These are phyloP conservation scores for Acanthamoeba lenticulata DNA, from an alignment of 208 protist genomes.

Conservation along the genomic window DNA sequence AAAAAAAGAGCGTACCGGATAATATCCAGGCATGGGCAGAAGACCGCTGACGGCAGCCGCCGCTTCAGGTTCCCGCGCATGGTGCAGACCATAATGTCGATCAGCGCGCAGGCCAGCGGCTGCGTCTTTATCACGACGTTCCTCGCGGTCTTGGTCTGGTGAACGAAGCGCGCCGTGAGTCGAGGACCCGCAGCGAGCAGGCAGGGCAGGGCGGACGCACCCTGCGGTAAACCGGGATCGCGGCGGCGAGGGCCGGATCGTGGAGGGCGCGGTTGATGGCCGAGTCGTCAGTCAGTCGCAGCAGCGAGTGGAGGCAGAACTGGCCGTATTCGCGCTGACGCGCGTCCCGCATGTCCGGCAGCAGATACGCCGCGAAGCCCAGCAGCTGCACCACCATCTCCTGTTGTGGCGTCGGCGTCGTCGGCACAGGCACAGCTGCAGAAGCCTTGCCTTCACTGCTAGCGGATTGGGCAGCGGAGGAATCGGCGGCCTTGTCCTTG, in stretches of 20 bases:
- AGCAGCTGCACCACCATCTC: constrained; percentile 69
- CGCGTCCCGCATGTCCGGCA: constrained; percentile 62
- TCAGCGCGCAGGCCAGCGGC: neutral
- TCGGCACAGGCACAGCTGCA: too few species aligned
- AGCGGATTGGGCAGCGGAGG: neutral
- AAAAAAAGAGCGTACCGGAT: neutral
- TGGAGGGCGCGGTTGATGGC: neutral
- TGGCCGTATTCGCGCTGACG: constrained; percentile 35
- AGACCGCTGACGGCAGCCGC: neutral
- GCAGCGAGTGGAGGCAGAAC: constrained; percentile 48
- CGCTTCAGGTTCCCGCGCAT: neutral
- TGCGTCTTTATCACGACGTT: neutral
- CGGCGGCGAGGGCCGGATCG: neutral
- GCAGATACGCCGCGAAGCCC: constrained; percentile 56
- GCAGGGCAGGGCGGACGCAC: neutral
- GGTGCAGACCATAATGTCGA: constrained; percentile 25
- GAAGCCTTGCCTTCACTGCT: too few species aligned
- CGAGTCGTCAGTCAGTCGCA: constrained; percentile 31
- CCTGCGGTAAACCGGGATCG: constrained; percentile 3
- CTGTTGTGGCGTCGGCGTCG: neutral
- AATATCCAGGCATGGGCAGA: constrained; percentile 6
- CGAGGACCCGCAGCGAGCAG: neutral
- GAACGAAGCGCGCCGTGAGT: neutral
- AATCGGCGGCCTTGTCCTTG: too few species aligned
- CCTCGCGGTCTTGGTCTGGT: neutral